A percentile compares a stretch with the other conserved stretches of the same genome.
These are phyloP conservation scores for Eucalyptus tenuipes DNA, from an alignment of 345 rosid genomes.

Conservation along the genomic window DNA sequence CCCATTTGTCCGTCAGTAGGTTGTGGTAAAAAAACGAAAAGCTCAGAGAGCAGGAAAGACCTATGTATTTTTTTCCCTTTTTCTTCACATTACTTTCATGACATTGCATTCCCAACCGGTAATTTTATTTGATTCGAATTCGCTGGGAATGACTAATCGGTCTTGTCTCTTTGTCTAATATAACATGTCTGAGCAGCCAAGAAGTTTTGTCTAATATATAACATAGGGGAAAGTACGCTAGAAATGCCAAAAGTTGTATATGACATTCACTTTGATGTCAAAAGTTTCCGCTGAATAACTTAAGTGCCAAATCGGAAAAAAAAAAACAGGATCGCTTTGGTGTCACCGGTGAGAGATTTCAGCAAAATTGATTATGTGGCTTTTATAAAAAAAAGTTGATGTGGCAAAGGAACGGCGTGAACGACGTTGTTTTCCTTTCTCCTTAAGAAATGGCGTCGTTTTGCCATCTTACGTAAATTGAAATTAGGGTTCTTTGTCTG, in stretches of 20 bases:
- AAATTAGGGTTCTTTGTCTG: too few relatives aligned
- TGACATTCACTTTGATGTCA: too few relatives aligned
- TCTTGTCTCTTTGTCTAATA: background rate
- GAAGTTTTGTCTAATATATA: background rate
- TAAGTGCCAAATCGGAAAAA: too few relatives aligned
- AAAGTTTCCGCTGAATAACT: too few relatives aligned
- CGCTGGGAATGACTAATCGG: background rate
- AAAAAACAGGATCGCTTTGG: too few relatives aligned
- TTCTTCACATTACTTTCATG: background rate
- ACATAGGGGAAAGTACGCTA: too few relatives aligned
- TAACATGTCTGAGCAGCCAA: background rate
- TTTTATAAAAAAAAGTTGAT: too few relatives aligned
- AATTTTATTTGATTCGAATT: background rate
- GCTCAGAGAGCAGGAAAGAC: background rate
- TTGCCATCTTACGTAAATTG: fast-evolving
- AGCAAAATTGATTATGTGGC: too few relatives aligned
- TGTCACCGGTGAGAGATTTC: fast-evolving
- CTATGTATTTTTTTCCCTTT: background rate
- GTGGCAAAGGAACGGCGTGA: too few relatives aligned
- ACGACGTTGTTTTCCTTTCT: too few relatives aligned
- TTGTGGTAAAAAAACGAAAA: background rate
- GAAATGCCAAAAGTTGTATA: too few relatives aligned
- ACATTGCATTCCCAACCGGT: background rate
- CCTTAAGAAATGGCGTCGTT: too few relatives aligned
- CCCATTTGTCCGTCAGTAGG: background rate